A percentile compares a stretch with the other conserved stretches of the same genome.
These are phyloP conservation scores for Allomyces macrogynus DNA, from an alignment of 192 early-diverging fungal species.

Conservation along the genomic window DNA sequence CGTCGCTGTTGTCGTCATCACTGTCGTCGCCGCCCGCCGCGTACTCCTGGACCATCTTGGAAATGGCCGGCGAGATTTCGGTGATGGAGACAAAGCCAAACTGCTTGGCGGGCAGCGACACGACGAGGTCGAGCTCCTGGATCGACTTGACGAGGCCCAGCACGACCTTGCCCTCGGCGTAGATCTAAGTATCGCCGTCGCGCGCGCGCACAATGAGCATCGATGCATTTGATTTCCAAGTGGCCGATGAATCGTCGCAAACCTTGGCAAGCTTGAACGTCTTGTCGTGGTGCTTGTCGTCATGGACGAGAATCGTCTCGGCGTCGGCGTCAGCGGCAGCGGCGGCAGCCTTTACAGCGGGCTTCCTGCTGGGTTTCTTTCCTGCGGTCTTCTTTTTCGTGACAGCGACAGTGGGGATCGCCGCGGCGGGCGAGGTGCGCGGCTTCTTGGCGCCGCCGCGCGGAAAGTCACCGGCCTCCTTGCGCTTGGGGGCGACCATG, in stretches of 20 bases:
- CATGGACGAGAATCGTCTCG: too few relatives aligned
- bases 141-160: neutral
- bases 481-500: too few relatives aligned
- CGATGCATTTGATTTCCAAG: neutral
- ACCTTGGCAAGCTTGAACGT: neutral
- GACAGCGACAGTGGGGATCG: too few relatives aligned
- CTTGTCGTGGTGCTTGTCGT: too few relatives aligned
- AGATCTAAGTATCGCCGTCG: neutral
- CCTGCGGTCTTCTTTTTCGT: too few relatives aligned
- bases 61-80: neutral
- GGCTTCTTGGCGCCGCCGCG: too few relatives aligned
- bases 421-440: too few relatives aligned
- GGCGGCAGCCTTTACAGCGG: too few relatives aligned
- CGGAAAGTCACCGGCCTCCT: too few relatives aligned
- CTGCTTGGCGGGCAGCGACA: neutral
- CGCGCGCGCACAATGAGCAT: too few relatives aligned
- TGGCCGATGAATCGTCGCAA: neutral
- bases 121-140: neutral
- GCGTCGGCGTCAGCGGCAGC: too few relatives aligned
- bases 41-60: neutral
- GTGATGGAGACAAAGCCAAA: conserved; percentile 1
- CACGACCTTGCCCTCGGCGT: neutral
- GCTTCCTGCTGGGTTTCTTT: too few relatives aligned
- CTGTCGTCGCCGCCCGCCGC: neutral
- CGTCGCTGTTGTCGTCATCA: neutral